Percentiles rank a stretch among this genome's conserved stretches.
Conservation (phyloP, 1,284 basidiomycete species). For the Tilletia horrida region DNA sequence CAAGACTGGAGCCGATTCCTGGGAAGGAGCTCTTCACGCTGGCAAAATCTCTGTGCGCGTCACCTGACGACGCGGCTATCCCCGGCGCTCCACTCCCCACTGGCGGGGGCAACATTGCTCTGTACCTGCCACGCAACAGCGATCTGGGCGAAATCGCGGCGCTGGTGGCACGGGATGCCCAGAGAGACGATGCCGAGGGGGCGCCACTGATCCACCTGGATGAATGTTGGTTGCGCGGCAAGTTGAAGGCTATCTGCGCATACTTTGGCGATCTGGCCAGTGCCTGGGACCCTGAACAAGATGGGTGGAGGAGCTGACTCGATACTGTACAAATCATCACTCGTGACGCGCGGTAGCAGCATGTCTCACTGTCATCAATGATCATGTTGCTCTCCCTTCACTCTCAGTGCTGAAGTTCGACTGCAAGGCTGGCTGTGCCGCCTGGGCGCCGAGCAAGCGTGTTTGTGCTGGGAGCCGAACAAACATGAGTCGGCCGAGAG, state of each 20-base stretch:
- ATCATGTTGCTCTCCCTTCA: too few relatives aligned
- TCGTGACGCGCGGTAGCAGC: too few relatives aligned
- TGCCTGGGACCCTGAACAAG: constrained; percentile 28
- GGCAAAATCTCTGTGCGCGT: constrained; percentile 2
- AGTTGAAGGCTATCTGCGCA: constrained; percentile 66
- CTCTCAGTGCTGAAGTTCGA: too few relatives aligned
- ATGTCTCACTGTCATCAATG: too few relatives aligned
- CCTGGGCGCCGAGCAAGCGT: too few relatives aligned
- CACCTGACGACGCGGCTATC: not conserved
- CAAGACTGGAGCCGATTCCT: constrained; percentile 72
- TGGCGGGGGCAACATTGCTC: constrained; percentile 60
- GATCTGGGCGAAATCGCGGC: constrained; percentile 69
- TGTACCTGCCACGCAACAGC: constrained; percentile 83
- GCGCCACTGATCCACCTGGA: constrained; percentile 67
- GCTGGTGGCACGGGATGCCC: constrained; percentile 53
- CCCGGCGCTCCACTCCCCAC: constrained; percentile 22
- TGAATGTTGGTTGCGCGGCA: constrained; percentile 81
- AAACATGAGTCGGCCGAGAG: too few relatives aligned
- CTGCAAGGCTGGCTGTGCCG: too few relatives aligned
- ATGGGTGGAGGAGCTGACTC: constrained; percentile 2
- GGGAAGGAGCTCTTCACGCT: constrained; percentile 71
- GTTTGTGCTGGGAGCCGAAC: too few relatives aligned
- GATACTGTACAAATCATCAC: too few relatives aligned
- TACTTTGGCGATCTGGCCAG: constrained; percentile 59
- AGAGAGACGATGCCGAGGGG: not conserved